These are phyloP conservation scores for Blastocystis sp. DNA, from an alignment of 352 stramenopile genomes.

Conservation along the genomic window DNA sequence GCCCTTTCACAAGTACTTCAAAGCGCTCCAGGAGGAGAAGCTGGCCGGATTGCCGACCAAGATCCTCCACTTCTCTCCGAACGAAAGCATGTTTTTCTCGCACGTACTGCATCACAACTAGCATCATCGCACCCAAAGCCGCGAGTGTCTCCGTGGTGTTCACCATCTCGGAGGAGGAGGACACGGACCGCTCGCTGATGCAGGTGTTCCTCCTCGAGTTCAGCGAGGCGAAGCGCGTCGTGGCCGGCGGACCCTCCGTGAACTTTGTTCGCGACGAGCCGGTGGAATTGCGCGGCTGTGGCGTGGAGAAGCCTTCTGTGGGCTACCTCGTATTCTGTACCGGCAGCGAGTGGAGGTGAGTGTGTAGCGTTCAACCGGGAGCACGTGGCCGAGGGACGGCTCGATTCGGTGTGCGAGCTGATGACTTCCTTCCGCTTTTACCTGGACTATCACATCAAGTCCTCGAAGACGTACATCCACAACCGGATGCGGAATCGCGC, in stretches of 20 bases:
- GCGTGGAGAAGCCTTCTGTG: conserved; percentile 46
- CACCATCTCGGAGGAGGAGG: conserved; percentile 39
- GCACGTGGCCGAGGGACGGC: neutral
- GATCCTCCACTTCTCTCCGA: conserved; percentile 22
- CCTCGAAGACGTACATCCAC: conserved; percentile 46
- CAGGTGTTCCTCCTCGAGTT: conserved; percentile 61
- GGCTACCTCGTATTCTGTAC: conserved; percentile 39
- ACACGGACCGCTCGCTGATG: conserved; percentile 48
- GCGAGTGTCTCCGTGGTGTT: conserved; percentile 51
- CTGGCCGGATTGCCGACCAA: conserved; percentile 12
- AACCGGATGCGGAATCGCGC: conserved; percentile 47
- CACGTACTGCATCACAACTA: neutral
- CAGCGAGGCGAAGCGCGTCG: conserved; percentile 43
- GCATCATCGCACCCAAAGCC: conserved; percentile 30
- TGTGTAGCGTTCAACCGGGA: conserved; percentile 25
- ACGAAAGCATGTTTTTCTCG: conserved; percentile 9
- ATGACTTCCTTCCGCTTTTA: conserved; percentile 38
- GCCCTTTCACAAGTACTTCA: conserved; percentile 57
- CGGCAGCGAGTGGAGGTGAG: neutral
- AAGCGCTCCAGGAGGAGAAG: neutral
- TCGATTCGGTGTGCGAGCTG: conserved; percentile 1
- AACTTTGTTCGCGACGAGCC: conserved; percentile 38
- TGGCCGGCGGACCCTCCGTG: conserved; percentile 24
- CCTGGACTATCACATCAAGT: conserved; percentile 60
- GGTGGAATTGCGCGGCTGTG: conserved; percentile 7